These are phyloP conservation scores for Lantana camara DNA, from an alignment of 257 asterid genomes.

Conservation along the genomic window DNA sequence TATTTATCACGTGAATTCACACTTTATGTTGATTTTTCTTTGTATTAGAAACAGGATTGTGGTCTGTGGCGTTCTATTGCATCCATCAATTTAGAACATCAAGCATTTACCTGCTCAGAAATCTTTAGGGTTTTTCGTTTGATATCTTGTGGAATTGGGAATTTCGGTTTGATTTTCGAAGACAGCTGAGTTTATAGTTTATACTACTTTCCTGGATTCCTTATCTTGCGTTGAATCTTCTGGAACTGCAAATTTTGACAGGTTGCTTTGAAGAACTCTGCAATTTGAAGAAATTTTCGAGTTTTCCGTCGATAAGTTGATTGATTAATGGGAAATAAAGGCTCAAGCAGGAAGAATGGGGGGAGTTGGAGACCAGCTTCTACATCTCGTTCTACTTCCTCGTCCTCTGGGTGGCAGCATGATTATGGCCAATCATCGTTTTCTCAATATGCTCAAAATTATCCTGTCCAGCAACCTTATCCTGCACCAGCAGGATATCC, in stretches of 20 bases:
- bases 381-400: slow-evolving; percentile 37
- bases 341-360: slow-evolving; percentile 53
- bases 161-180: background rate
- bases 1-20: slow-evolving; percentile 2
- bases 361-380: slow-evolving; percentile 57
- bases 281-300: slow-evolving; percentile 21
- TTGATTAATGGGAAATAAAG: slow-evolving; percentile 72
- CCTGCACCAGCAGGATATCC: slow-evolving; percentile 41
- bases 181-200: slow-evolving; percentile 20
- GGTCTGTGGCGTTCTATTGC: background rate
- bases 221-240: background rate
- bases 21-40: slow-evolving; percentile 24
- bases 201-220: background rate
- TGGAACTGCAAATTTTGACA: slow-evolving; percentile 27
- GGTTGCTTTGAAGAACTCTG: slow-evolving; percentile 17
- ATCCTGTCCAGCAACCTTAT: slow-evolving; percentile 49
- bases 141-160: slow-evolving; percentile 17
- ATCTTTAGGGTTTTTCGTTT: slow-evolving; percentile 13
- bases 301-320: slow-evolving; percentile 33
- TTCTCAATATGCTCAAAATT: slow-evolving; percentile 61
- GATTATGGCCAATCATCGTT: slow-evolving; percentile 42
- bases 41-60: background rate
- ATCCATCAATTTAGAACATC: slow-evolving; percentile 3
- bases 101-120: background rate
- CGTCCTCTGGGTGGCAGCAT: slow-evolving; percentile 69